These are phyloP conservation scores for Orbilia ellipsospora DNA, from an alignment of 2,329 filamentous ascomycete species.

Conservation along the genomic window DNA sequence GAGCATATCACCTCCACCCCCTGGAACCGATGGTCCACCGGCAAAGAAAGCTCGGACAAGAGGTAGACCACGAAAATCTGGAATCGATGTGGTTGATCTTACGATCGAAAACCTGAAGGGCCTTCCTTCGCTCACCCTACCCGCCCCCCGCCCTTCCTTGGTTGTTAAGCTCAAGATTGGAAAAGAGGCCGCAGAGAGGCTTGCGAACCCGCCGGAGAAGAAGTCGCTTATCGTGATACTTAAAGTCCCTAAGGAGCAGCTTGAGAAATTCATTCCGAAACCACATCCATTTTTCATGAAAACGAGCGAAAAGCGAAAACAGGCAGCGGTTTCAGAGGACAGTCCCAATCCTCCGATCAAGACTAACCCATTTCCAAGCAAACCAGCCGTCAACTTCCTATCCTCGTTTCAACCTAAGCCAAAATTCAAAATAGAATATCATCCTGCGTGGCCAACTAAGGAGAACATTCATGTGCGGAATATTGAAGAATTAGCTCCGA, in stretches of 20 bases:
- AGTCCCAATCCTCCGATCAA: background rate
- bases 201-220: slow-evolving; percentile 21
- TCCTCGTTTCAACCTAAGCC: slow-evolving; percentile 42
- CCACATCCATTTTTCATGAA: slow-evolving; percentile 50
- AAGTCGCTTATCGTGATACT: slow-evolving; percentile 31
- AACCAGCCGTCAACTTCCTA: slow-evolving; percentile 8
- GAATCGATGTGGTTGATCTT: background rate
- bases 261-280: slow-evolving; percentile 36
- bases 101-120: background rate
- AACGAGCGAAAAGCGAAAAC: slow-evolving; percentile 39
- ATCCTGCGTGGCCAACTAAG: slow-evolving; percentile 34
- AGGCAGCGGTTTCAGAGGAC: slow-evolving; percentile 4
- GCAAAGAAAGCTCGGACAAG: slow-evolving; percentile 47
- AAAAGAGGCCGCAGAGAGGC: slow-evolving; percentile 28
- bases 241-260: slow-evolving; percentile 32
- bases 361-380: slow-evolving; percentile 11
- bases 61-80: slow-evolving; percentile 44
- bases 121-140: background rate
- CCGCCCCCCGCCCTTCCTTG: slow-evolving; percentile 10
- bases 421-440: slow-evolving; percentile 42
- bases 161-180: slow-evolving; percentile 43
- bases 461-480: slow-evolving; percentile 40
- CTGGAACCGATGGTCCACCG: slow-evolving; percentile 36
- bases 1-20: slow-evolving; percentile 39
- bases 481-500: slow-evolving; percentile 17